These are phyloP conservation scores for Gamsiella multidivaricata DNA, from an alignment of 192 early-diverging fungal species.

Conservation along the genomic window DNA sequence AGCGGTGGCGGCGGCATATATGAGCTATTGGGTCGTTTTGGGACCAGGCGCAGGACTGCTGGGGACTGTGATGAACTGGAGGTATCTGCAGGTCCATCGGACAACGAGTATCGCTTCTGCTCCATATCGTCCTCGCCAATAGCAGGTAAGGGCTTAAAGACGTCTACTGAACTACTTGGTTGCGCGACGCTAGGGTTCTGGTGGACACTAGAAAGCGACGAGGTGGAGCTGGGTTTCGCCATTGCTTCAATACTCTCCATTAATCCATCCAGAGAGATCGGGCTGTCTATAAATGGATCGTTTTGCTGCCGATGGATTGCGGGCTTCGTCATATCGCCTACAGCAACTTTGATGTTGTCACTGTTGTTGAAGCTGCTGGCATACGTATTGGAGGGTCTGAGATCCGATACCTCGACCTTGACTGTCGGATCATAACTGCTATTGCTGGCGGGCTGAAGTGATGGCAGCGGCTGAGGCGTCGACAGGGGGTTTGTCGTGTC, in stretches of 20 bases:
- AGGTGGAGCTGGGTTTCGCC: conserved; percentile 10
- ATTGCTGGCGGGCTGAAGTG: conserved; percentile 1
- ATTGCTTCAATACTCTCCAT: conserved; percentile 53
- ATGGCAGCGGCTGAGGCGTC: background rate
- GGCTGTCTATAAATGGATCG: conserved; percentile 14
- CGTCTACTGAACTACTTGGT: background rate
- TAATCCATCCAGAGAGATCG: conserved; percentile 41
- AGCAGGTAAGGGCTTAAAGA: conserved; percentile 37
- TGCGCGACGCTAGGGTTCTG: background rate
- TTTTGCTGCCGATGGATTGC: background rate
- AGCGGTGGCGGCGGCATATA: conserved; percentile 1
- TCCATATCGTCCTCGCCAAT: conserved; percentile 13
- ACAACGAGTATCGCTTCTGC: conserved; percentile 39
- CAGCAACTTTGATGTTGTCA: conserved; percentile 19
- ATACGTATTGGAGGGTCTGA: conserved; percentile 3
- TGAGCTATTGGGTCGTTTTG: conserved; percentile 26
- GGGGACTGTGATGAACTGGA: conserved; percentile 21
- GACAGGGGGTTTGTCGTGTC: conserved; percentile 11
- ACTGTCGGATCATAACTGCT: conserved; percentile 26
- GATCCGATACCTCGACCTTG: conserved; percentile 34
- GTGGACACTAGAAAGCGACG: background rate
- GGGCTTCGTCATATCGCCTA: conserved; percentile 25
- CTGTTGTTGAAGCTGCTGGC: background rate
- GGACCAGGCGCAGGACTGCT: conserved; percentile 18
- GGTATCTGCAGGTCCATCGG: conserved; percentile 14